Conservation (phyloP, 2,329 filamentous ascomycete genomes). For the Ophiosphaerella herpotricha region DNA sequence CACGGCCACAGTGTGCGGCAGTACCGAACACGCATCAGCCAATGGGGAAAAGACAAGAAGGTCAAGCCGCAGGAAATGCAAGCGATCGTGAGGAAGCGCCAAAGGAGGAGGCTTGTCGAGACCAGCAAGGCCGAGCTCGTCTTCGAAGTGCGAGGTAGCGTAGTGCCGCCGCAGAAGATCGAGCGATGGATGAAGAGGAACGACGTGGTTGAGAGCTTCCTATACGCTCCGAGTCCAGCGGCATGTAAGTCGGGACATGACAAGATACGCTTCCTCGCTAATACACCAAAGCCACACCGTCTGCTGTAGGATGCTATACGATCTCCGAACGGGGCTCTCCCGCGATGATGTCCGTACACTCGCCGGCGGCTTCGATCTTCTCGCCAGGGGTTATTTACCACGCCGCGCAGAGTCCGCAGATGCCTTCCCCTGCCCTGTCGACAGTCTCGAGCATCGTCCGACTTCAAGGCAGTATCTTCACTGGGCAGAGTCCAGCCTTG, state of each 20-base stretch:
- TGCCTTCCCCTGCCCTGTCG: slow-evolving; percentile 18
- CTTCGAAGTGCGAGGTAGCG: too few relatives aligned
- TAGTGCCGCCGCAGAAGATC: too few relatives aligned
- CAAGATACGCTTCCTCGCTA: too few relatives aligned
- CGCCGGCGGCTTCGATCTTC: neutral
- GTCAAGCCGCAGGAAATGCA: slow-evolving; percentile 24
- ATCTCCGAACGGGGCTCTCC: too few relatives aligned
- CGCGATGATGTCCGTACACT: too few relatives aligned
- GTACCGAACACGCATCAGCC: slow-evolving; percentile 18
- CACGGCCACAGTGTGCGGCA: slow-evolving; percentile 7
- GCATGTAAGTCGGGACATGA: slow-evolving; percentile 16
- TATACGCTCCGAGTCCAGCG: slow-evolving; percentile 21
- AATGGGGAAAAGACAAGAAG: slow-evolving; percentile 26
- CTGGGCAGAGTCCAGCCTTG: slow-evolving; percentile 19
- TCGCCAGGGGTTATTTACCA: slow-evolving; percentile 1
- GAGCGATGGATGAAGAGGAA: slow-evolving; percentile 27
- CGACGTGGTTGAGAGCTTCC: too few relatives aligned
- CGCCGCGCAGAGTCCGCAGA: slow-evolving; percentile 9
- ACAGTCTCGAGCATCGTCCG: slow-evolving; percentile 22
- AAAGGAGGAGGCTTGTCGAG: too few relatives aligned
- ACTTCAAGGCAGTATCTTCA: slow-evolving; percentile 16
- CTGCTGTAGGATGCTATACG: too few relatives aligned
- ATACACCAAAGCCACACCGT: too few relatives aligned
- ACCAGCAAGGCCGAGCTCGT: too few relatives aligned
- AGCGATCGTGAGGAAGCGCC: too few relatives aligned